Conservation (phyloP, 495 filamentous ascomycete species). For the Cudoniella acicularis region DNA sequence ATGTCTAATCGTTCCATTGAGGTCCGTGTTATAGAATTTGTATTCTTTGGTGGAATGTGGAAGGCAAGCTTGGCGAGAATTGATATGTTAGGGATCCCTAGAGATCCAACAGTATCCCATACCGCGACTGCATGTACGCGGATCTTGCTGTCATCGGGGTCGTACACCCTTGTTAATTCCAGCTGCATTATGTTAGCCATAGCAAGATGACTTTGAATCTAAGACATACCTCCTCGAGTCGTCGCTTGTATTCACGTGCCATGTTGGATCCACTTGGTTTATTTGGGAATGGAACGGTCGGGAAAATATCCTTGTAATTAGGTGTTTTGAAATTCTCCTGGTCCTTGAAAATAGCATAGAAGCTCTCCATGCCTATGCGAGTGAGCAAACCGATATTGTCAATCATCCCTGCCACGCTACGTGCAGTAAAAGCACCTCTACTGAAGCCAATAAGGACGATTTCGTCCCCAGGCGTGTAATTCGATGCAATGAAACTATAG, state of each 20-base stretch:
- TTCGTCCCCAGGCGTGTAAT: conserved; percentile 66
- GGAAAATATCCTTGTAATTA: conserved; percentile 22
- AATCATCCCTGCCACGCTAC: conserved; percentile 45
- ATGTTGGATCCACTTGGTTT: conserved; percentile 15
- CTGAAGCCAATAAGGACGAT: conserved; percentile 72
- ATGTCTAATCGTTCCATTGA: conserved; percentile 47
- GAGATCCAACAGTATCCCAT: conserved; percentile 54
- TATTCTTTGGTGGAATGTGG: conserved; percentile 21
- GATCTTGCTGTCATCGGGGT: conserved; percentile 21
- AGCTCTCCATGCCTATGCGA: conserved; percentile 56
- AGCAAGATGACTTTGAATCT: not conserved
- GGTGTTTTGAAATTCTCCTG: conserved; percentile 46
- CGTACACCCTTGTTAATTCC: conserved; percentile 18
- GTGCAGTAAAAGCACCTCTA: conserved; percentile 67
- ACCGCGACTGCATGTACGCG: conserved; percentile 53
- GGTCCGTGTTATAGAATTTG: conserved; percentile 24
- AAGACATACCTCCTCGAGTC: conserved; percentile 20
- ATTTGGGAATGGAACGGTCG: conserved; percentile 17
- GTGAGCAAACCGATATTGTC: conserved; percentile 59
- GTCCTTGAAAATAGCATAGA: conserved; percentile 64
- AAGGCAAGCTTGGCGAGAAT: conserved; percentile 21
- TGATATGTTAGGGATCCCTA: conserved; percentile 22
- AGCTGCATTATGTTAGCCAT: conserved; percentile 2
- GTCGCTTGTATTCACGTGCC: conserved; percentile 17
- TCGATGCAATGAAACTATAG: conserved; percentile 64